Conservation (phyloP, 371 early-diverging fungal species). For the Mortierella sp. region DNA sequence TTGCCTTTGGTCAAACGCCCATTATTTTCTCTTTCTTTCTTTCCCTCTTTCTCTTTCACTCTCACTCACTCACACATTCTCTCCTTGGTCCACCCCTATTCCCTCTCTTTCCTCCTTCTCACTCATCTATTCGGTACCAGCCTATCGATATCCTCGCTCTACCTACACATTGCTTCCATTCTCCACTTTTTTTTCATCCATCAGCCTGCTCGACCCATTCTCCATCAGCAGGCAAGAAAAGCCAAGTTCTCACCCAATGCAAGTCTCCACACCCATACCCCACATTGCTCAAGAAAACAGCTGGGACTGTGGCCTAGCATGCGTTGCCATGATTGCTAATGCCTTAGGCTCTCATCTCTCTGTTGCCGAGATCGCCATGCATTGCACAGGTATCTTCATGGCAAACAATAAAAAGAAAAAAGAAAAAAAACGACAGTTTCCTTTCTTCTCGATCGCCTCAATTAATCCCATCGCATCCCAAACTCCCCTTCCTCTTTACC, state of each 20-base stretch:
- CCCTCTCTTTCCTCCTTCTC: neutral
- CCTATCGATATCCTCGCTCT: too few species aligned
- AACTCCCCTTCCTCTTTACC: too few species aligned
- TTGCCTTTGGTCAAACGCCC: too few species aligned
- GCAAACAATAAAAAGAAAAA: too few species aligned
- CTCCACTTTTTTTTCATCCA: neutral
- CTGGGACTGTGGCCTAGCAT: conserved; percentile 93
- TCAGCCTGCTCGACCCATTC: too few species aligned
- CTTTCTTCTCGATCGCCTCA: too few species aligned
- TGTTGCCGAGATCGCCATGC: conserved; percentile 42
- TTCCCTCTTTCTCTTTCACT: conserved; percentile 1
- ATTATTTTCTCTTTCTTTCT: neutral
- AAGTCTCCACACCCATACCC: conserved; percentile 40
- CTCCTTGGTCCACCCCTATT: neutral
- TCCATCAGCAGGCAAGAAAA: neutral
- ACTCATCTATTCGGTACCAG: too few species aligned
- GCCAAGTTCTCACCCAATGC: conserved; percentile 13
- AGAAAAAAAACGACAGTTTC: too few species aligned
- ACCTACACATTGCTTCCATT: neutral
- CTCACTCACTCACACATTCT: neutral
- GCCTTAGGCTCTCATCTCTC: conserved; percentile 54
- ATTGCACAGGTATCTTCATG: conserved; percentile 31
- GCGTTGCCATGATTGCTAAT: conserved; percentile 78
- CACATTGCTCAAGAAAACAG: conserved; percentile 43
- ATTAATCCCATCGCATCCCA: too few species aligned